Percentiles rank a stretch among this genome's conserved stretches.
phyloP scores from a whole-genome alignment of 225 moss, liverwort and hornwort genomes.

The Rhytidiadelphus loreus region DNA sequence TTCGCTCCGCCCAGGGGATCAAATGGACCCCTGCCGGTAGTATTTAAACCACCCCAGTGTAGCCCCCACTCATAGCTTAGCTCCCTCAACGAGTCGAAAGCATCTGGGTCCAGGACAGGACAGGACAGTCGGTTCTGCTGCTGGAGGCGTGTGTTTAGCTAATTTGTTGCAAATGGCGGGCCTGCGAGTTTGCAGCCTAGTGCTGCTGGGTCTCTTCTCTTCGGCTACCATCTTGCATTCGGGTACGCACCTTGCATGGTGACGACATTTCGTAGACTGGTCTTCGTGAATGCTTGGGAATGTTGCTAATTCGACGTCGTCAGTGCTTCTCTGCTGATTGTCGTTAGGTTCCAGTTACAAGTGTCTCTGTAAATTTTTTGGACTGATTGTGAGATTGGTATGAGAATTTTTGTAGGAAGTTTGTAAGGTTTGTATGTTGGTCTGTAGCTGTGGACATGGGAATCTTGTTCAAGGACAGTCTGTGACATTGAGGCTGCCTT shows the following conservation, averaged over 20 bases:
- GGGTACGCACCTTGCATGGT: neutral
- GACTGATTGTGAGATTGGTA: neutral
- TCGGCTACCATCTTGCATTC: neutral
- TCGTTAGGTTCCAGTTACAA: neutral
- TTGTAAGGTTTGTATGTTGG: neutral
- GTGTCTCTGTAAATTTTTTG: neutral
- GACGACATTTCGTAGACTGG: neutral
- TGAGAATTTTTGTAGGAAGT: neutral
- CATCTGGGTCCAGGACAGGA: neutral
- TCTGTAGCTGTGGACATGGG: neutral
- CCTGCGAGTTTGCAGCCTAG: neutral
- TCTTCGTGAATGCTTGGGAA: neutral
- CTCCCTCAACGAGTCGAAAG: neutral
- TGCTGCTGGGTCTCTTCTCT: neutral
- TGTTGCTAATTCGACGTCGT: neutral
- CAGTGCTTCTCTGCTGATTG: neutral
- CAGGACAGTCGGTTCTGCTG: neutral
- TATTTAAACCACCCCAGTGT: neutral
- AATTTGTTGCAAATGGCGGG: neutral
- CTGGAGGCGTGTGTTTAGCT: neutral
- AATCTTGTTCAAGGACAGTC: no score
- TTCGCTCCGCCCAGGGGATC: neutral
- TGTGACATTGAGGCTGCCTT: neutral
- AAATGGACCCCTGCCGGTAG: neutral
- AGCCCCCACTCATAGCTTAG: neutral